phyloP scores from a whole-genome alignment of 2,329 filamentous ascomycete genomes.

The Fusarium euwallaceae region DNA sequence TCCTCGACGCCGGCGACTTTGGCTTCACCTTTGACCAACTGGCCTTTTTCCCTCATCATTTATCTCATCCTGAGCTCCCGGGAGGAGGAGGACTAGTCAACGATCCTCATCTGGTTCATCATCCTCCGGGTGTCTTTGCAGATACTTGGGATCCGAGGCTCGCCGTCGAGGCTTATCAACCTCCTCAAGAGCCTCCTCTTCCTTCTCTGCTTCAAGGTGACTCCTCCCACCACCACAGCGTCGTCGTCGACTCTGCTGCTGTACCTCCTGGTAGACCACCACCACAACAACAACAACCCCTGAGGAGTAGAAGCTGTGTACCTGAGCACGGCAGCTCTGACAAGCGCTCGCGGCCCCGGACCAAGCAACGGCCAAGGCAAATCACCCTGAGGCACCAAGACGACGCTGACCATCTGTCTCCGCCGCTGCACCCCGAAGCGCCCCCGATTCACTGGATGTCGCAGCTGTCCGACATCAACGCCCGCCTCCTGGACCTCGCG shows the following conservation, averaged over 20 bases:
- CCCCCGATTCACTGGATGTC: conserved; percentile 54
- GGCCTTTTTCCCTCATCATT: conserved; percentile 49
- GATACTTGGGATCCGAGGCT: conserved; percentile 43
- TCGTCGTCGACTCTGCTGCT: conserved; percentile 6
- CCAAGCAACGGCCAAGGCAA: conserved; percentile 48
- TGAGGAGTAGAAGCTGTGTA: conserved; percentile 37
- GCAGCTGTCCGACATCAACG: conserved; percentile 55
- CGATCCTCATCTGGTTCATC: conserved; percentile 14
- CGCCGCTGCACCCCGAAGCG: conserved; percentile 34
- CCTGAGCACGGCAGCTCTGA: conserved; percentile 43
- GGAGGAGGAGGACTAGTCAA: conserved; percentile 2
- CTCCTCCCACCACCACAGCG: conserved; percentile 1
- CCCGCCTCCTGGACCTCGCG: conserved; percentile 55
- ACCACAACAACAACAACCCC: conserved; percentile 4
- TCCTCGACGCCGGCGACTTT: conserved; percentile 51
- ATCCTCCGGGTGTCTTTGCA: conserved; percentile 34
- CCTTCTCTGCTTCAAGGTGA: conserved; percentile 29
- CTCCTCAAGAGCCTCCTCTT: conserved; percentile 30
- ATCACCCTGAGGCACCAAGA: conserved; percentile 50
- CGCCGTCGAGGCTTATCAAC: conserved; percentile 25
- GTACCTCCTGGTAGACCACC: conserved; percentile 20
- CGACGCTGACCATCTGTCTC: conserved; percentile 33
- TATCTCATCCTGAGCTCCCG: conserved; percentile 47
- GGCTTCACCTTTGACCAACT: conserved; percentile 53
- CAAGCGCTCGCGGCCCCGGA: conserved; percentile 42